Conservation (phyloP, 2,329 filamentous ascomycete genomes). For the Pseudogymnoascus destructans region DNA sequence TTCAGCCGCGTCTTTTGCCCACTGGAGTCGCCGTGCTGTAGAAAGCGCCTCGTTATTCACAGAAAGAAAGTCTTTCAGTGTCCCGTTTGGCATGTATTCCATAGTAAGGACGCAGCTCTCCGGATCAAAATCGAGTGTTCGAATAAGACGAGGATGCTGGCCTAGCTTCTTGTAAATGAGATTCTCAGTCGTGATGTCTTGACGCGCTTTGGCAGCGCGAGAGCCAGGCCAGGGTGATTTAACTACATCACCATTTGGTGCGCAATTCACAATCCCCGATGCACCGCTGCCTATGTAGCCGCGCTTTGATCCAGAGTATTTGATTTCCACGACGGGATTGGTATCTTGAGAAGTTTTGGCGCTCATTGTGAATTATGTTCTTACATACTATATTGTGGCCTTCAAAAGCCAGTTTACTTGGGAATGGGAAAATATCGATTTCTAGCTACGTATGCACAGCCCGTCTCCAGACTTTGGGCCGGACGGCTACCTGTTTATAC, state of each 20-base stretch:
- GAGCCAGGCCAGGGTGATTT: constrained; percentile 16
- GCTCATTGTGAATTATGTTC: background rate
- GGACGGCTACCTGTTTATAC: background rate
- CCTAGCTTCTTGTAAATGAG: constrained; percentile 20
- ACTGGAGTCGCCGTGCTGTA: constrained; percentile 19
- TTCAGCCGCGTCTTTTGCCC: constrained; percentile 27
- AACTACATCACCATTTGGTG: constrained; percentile 12
- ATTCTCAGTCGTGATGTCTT: constrained; percentile 18
- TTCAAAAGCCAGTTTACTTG: background rate
- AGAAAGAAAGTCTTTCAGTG: constrained; percentile 18
- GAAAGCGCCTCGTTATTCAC: constrained; percentile 12
- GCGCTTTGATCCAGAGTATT: constrained; percentile 10
- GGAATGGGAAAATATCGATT: background rate
- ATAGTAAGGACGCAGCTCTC: constrained; percentile 20
- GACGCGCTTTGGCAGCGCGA: constrained; percentile 11
- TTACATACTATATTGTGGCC: background rate
- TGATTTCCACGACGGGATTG: background rate
- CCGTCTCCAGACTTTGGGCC: background rate
- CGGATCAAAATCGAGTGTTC: constrained; percentile 20
- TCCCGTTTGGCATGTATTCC: constrained; percentile 22
- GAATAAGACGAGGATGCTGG: constrained; percentile 16
- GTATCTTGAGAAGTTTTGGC: background rate
- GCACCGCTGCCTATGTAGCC: constrained; percentile 11
- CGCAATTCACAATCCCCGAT: constrained; percentile 14
- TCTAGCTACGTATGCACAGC: background rate